These are phyloP conservation scores for Mrakia frigida DNA, from an alignment of 768 basidiomycete species.

Conservation along the genomic window DNA sequence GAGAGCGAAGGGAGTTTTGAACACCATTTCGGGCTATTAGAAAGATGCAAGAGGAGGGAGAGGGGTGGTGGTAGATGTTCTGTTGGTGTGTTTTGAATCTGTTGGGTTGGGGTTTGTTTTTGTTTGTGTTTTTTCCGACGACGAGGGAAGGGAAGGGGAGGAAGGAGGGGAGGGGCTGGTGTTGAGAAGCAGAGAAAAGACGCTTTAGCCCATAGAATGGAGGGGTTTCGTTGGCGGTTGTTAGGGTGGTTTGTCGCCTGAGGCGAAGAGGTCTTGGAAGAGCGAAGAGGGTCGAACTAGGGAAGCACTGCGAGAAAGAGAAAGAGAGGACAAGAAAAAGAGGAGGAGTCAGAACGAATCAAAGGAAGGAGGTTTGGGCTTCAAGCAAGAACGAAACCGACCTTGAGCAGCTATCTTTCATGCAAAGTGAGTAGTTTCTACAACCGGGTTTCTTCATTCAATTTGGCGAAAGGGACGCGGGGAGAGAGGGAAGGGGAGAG, in stretches of 20 bases:
- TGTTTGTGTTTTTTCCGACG: not conserved
- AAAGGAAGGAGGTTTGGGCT: not conserved
- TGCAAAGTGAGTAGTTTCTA: not conserved
- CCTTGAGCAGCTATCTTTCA: not conserved
- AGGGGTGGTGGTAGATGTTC: not conserved
- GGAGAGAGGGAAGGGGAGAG: conserved; percentile 3
- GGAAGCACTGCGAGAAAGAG: not conserved
- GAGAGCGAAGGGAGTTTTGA: conserved; percentile 29
- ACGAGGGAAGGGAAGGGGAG: not conserved
- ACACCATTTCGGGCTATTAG: conserved; percentile 8
- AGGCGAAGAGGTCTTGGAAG: conserved; percentile 27
- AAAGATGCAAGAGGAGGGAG: not conserved
- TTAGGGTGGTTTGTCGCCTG: conserved; percentile 31
- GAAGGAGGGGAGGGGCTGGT: not conserved
- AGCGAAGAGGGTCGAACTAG: conserved; percentile 12
- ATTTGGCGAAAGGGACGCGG: not conserved
- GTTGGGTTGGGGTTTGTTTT: not conserved
- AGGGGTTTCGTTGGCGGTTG: conserved; percentile 3
- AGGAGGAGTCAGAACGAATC: not conserved
- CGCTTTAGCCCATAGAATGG: conserved; percentile 24
- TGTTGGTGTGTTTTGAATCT: not conserved
- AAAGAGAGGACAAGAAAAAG: not conserved
- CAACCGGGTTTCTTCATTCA: conserved; percentile 23
- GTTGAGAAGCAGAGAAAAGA: not conserved
- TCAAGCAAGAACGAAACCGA: too few relatives aligned